Evolutionary conservation across 2,329 filamentous ascomycete species (phyloP).

Genomic region (Rutstroemia sydowiana): DNA sequence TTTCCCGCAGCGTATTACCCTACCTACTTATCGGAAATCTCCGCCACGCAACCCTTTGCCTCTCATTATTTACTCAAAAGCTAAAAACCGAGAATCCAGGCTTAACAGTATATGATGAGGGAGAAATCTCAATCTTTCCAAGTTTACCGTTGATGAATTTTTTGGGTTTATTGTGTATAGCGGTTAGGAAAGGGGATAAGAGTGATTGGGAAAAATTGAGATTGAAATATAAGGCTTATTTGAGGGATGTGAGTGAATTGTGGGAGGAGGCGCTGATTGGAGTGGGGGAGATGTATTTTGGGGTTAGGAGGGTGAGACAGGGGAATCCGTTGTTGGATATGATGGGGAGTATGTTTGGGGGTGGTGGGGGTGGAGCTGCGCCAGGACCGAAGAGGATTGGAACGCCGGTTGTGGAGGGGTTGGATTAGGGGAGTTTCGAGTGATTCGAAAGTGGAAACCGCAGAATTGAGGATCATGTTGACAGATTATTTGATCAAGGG

Average conservation of each 20-base stretch:
- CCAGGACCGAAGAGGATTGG: slow-evolving; percentile 32
- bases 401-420: slow-evolving; percentile 48
- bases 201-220: slow-evolving; percentile 78
- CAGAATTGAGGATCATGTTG: not conserved
- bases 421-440: slow-evolving; percentile 40
- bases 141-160: slow-evolving; percentile 94
- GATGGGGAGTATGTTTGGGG: slow-evolving; percentile 93
- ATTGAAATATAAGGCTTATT: slow-evolving; percentile 70
- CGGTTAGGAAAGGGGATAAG: slow-evolving; percentile 67
- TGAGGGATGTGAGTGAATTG: slow-evolving; percentile 64
- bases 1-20: slow-evolving; percentile 78
- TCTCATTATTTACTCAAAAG: slow-evolving; percentile 61
- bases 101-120: slow-evolving; percentile 67
- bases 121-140: slow-evolving; percentile 83
- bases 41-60: slow-evolving; percentile 69
- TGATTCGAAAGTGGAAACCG: not conserved
- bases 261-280: slow-evolving; percentile 81
- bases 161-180: slow-evolving; percentile 73
- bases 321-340: slow-evolving; percentile 94
- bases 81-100: slow-evolving; percentile 48
- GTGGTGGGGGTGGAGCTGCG: slow-evolving; percentile 49
- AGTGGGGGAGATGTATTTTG: slow-evolving; percentile 95
- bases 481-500: not conserved
- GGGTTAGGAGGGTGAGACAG: slow-evolving; percentile 79
- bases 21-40: slow-evolving; percentile 89